Base-by-base conservation (phyloP, 352 stramenopile genomes). In the Phytophthora sansomeana region DNA sequence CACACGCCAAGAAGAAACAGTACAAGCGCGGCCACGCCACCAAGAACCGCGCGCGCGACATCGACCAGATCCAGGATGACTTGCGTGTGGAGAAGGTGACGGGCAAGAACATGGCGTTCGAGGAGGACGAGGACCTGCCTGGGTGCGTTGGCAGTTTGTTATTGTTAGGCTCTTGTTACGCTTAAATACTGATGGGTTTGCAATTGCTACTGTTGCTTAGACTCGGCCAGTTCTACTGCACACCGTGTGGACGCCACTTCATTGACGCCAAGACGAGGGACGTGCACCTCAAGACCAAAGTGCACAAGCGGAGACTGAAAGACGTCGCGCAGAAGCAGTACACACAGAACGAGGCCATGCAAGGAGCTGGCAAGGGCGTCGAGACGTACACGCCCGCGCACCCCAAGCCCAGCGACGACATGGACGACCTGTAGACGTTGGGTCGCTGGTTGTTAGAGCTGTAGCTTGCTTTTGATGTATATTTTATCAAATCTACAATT, bases 311-410 rank as follows among this genome's bases (percentile, higher is more conserved):
- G 65, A 81, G 85, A 80, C 51, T 96, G 69, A 96, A 96, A 58
- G 88, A 96, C 63, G 88, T 96, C n/a, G 86, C 85, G 16, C 88
- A 96, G 72, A 82, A 94, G 82, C 88, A 96, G 67, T 96, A 96
- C 75, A 90, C 85, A 72, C 88, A 95, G 62, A 90, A 87, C 29
- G 88, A 96, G 61, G 88, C 88, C 32, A 86, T 93, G 55, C 64
- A 83, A 14, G 88, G 72, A 43, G 85, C 88, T 10, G 86, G 88
- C 54, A 90, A 90, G 65, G 78, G 76, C 8, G 61, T 91, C 10
- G 88, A 96, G 66, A 80, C 75, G 62, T 95, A 95, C 59, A 82
- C 77, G 24, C 78, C 85, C 16, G 64, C 85, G 8, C 85, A 87
- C 56, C 36, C 64, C 32, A 74, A 82, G 39, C 69, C 77, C 48